These are phyloP conservation scores for Candida hungchunana DNA, from an alignment of 805 yeast genomes.

Conservation along the genomic window DNA sequence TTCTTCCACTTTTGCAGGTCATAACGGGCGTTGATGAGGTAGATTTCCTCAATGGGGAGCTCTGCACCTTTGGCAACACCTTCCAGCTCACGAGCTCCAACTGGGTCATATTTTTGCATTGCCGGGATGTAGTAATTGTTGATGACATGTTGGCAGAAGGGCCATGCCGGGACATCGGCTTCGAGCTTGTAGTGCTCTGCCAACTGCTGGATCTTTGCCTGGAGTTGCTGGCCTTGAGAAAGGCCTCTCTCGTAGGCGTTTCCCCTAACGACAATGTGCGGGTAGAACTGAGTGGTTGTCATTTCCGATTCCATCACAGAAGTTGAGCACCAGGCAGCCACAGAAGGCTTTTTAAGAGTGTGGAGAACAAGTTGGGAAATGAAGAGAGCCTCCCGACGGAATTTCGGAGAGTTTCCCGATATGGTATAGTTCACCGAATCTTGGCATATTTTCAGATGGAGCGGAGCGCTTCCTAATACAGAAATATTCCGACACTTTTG, in stretches of 20 bases:
- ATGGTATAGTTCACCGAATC: too few species aligned
- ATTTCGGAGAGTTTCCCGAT: too few species aligned
- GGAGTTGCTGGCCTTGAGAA: slow-evolving; percentile 14
- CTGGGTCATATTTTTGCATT: slow-evolving; percentile 11
- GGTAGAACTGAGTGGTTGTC: slow-evolving; percentile 7
- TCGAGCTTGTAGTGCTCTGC: slow-evolving; percentile 12
- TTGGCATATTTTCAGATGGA: too few species aligned
- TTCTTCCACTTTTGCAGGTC: slow-evolving; percentile 15
- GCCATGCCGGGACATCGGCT: slow-evolving; percentile 14
- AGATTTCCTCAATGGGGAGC: slow-evolving; percentile 11
- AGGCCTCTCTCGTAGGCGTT: slow-evolving; percentile 13
- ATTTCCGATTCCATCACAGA: background rate
- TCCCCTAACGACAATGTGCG: slow-evolving; percentile 14
- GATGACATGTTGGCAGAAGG: slow-evolving; percentile 13
- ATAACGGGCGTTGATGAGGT: slow-evolving; percentile 16
- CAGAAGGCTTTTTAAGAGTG: background rate
- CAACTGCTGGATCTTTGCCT: slow-evolving; percentile 9
- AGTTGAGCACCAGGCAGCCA: background rate
- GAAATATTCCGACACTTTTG: too few species aligned
- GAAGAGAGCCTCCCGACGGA: too few species aligned
- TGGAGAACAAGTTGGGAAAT: too few species aligned
- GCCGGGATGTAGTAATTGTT: slow-evolving; percentile 15
- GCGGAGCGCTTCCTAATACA: too few species aligned
- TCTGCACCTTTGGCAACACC: slow-evolving; percentile 15
- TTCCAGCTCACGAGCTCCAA: slow-evolving; percentile 7